These are phyloP conservation scores for Periconia digitata DNA, from an alignment of 2,329 filamentous ascomycete species.

Conservation along the genomic window DNA sequence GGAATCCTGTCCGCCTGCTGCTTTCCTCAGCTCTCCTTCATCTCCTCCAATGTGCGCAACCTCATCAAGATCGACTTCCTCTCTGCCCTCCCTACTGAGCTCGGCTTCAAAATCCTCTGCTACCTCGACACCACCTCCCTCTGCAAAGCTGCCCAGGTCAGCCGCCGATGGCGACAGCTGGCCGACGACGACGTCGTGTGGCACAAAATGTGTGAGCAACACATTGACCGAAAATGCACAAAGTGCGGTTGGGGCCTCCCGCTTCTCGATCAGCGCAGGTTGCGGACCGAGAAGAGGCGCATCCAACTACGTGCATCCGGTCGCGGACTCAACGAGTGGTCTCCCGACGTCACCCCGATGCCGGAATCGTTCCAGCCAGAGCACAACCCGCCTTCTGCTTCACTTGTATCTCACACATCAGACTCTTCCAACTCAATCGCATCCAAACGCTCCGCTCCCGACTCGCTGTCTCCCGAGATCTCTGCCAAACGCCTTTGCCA, in stretches of 20 bases:
- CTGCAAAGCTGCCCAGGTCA: constrained; percentile 95
- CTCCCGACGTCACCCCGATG: constrained; percentile 53
- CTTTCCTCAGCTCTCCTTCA: constrained; percentile 92
- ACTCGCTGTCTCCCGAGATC: constrained; percentile 24
- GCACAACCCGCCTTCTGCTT: constrained; percentile 4
- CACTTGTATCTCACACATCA: constrained; percentile 10
- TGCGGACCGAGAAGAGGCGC: constrained; percentile 84
- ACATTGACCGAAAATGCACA: constrained; percentile 89
- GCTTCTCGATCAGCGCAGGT: constrained; percentile 80
- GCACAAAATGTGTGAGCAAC: constrained; percentile 98
- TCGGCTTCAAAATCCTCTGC: constrained; percentile 90
- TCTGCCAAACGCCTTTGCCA: constrained; percentile 41
- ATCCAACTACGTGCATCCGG: constrained; percentile 71
- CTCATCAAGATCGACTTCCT: constrained; percentile 98
- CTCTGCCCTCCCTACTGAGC: constrained; percentile 80
- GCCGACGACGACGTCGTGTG: constrained; percentile 98
- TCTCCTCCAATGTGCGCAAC: constrained; percentile 87
- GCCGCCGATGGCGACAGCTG: constrained; percentile 79
- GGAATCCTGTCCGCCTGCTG: constrained; percentile 96
- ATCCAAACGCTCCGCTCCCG: constrained; percentile 34
- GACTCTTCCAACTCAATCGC: constrained; percentile 20
- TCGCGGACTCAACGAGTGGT: constrained; percentile 57
- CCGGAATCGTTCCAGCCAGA: constrained; percentile 33
- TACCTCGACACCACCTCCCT: constrained; percentile 92
- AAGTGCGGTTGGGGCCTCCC: constrained; percentile 96